These are phyloP conservation scores for Cladosporium velox DNA, from an alignment of 2,329 filamentous ascomycete species.

Conservation along the genomic window DNA sequence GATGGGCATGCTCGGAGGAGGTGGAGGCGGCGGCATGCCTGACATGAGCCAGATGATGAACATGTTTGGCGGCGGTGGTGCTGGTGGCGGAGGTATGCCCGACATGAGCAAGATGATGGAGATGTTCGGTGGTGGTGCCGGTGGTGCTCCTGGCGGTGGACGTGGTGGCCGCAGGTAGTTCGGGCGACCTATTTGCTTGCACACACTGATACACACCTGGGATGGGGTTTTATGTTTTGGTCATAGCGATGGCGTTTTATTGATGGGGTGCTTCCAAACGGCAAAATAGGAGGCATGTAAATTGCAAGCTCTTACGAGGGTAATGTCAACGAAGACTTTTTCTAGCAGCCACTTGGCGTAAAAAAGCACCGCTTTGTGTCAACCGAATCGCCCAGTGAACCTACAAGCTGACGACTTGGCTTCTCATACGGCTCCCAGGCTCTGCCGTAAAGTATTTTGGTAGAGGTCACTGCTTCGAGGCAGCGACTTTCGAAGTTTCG, in stretches of 20 bases:
- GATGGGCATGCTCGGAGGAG: constrained; percentile 85
- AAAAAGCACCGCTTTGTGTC: neutral
- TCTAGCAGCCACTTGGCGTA: neutral
- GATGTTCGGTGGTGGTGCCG: constrained; percentile 72
- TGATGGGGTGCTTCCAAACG: neutral
- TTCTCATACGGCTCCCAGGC: no score
- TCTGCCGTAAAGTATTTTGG: no score
- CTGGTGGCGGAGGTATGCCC: constrained; percentile 68
- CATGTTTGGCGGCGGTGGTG: constrained; percentile 68
- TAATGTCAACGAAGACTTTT: neutral
- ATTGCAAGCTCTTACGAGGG: constrained; percentile 1
- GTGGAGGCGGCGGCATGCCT: constrained; percentile 65
- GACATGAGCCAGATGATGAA: constrained; percentile 74
- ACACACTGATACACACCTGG: neutral
- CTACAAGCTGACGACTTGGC: no score
- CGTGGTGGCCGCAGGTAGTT: constrained; percentile 7
- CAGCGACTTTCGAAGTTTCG: no score
- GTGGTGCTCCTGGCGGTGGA: constrained; percentile 54
- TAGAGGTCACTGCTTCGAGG: no score
- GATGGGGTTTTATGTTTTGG: neutral
- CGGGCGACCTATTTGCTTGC: neutral
- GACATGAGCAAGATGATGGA: constrained; percentile 88
- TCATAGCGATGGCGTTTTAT: constrained; percentile 21
- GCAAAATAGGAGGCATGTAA: neutral
- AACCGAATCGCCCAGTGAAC: no score